A percentile compares a stretch with the other conserved stretches of the same genome.
Conservation (phyloP, 352 stramenopile species). For the Pythium periplocum region DNA sequence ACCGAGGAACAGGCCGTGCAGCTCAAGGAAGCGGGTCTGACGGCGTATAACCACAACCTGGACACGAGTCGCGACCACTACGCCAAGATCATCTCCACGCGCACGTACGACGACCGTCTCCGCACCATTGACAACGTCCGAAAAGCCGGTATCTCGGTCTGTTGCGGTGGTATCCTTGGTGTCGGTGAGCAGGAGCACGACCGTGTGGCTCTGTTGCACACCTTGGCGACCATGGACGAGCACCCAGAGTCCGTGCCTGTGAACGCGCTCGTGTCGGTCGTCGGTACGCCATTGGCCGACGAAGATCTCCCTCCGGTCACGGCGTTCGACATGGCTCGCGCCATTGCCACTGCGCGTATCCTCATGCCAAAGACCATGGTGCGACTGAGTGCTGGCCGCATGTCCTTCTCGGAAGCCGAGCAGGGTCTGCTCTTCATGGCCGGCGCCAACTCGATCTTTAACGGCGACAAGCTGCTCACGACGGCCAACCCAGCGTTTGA, state of each 20-base stretch:
- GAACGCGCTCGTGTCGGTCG: slow-evolving; percentile 94
- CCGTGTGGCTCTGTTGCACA: slow-evolving; percentile 94
- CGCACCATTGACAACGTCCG: slow-evolving; percentile 96
- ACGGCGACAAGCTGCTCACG: slow-evolving; percentile 96
- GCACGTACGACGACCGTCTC: slow-evolving; percentile 96
- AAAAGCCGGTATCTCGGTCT: slow-evolving; percentile 96
- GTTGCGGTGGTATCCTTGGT: slow-evolving; percentile 96
- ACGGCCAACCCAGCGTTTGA: slow-evolving; percentile 96
- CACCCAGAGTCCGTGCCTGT: slow-evolving; percentile 97
- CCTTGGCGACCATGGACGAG: slow-evolving; percentile 92
- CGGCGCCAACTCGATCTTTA: slow-evolving; percentile 98
- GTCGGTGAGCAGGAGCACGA: slow-evolving; percentile 94
- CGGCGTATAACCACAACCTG: slow-evolving; percentile 98
- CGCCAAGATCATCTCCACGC: slow-evolving; percentile 95
- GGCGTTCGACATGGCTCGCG: slow-evolving; percentile 96
- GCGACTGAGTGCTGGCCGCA: slow-evolving; percentile 93
- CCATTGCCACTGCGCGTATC: slow-evolving; percentile 96
- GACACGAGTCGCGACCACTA: slow-evolving; percentile 98
- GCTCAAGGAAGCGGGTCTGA: slow-evolving; percentile 96
- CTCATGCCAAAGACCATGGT: slow-evolving; percentile 98
- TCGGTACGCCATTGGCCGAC: slow-evolving; percentile 93
- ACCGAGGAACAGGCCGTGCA: slow-evolving; percentile 93
- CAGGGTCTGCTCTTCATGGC: slow-evolving; percentile 97
- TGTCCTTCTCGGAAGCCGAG: slow-evolving; percentile 95
- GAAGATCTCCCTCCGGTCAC: slow-evolving; percentile 84